A percentile compares a stretch with the other conserved stretches of the same genome.
phyloP scores from a whole-genome alignment of 176 grass and related monocot genomes.

The Oryza coarctata region DNA sequence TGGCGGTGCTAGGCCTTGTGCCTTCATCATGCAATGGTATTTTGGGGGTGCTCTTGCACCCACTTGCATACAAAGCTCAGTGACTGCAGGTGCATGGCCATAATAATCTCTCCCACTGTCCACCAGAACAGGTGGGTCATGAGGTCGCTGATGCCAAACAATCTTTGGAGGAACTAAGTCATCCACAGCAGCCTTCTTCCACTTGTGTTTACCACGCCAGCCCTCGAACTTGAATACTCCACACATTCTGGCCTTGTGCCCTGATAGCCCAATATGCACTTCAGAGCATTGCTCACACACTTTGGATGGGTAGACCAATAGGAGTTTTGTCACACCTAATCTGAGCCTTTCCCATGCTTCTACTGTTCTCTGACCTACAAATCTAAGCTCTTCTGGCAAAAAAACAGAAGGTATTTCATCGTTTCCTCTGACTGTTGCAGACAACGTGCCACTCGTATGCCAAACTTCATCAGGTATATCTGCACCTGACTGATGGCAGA shows the following conservation, averaged over 20 bases:
- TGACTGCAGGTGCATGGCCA: constrained; percentile 82
- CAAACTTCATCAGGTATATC: constrained; percentile 44
- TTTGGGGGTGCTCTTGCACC: constrained; percentile 61
- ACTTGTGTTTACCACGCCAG: constrained; percentile 78
- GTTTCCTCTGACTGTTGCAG: neutral
- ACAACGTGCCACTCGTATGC: constrained; percentile 1
- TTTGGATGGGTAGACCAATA: constrained; percentile 85
- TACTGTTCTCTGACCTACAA: constrained; percentile 64
- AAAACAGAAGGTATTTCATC: constrained; percentile 16
- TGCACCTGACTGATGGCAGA: constrained; percentile 86
- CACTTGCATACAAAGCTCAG: constrained; percentile 71
- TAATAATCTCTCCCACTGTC: constrained; percentile 62
- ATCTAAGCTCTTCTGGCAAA: constrained; percentile 40
- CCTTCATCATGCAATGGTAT: constrained; percentile 86
- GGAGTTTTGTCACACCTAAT: constrained; percentile 69
- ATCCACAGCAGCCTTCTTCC: constrained; percentile 74
- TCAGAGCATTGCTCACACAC: constrained; percentile 81
- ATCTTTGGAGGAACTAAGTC: constrained; percentile 73
- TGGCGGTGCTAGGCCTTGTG: constrained; percentile 56
- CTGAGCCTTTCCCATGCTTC: constrained; percentile 85
- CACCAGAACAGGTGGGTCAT: constrained; percentile 72
- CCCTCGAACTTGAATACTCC: constrained; percentile 79
- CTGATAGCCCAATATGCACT: constrained; percentile 75
- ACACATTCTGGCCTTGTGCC: constrained; percentile 83
- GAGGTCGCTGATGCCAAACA: constrained; percentile 81